These are phyloP conservation scores for Leptomonas pyrrhocoris DNA, from an alignment of 208 protist species.

Conservation along the genomic window DNA sequence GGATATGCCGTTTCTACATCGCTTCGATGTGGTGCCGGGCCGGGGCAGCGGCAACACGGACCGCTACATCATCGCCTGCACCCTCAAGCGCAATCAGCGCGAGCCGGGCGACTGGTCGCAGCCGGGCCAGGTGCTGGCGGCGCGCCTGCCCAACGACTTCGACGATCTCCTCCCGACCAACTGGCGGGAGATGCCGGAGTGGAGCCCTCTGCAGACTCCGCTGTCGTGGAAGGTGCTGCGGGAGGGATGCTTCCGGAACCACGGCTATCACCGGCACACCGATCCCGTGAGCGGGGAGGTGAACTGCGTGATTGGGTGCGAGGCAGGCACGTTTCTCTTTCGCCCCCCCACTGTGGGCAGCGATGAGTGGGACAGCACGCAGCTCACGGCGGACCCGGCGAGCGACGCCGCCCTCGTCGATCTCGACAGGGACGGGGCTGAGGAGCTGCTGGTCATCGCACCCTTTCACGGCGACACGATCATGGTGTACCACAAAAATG, in stretches of 20 bases:
- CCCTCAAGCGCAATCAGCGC: not conserved
- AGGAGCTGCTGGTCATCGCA: constrained; percentile 7
- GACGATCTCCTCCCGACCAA: not conserved
- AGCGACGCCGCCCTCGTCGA: not conserved
- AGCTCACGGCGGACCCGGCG: not conserved
- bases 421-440: not conserved
- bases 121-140: constrained; percentile 4
- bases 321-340: constrained; percentile 4
- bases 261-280: not conserved
- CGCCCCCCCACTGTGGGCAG: not conserved
- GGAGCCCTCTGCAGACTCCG: too few species aligned
- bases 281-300: constrained; percentile 6
- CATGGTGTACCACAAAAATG: not conserved
- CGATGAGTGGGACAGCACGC: not conserved
- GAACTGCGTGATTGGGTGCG: constrained; percentile 11
- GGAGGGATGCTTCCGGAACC: constrained; percentile 6
- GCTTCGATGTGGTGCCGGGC: constrained; percentile 7
- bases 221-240: constrained; percentile 2
- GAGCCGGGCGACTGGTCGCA: constrained; percentile 6
- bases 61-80: constrained; percentile 2
- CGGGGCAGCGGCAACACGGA: not conserved
- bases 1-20: constrained; percentile 12
- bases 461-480: not conserved
- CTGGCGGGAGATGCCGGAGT: not conserved
- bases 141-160: not conserved